phyloP scores from a whole-genome alignment of 2,329 filamentous ascomycete species.

The Hypoxylon sp. region DNA sequence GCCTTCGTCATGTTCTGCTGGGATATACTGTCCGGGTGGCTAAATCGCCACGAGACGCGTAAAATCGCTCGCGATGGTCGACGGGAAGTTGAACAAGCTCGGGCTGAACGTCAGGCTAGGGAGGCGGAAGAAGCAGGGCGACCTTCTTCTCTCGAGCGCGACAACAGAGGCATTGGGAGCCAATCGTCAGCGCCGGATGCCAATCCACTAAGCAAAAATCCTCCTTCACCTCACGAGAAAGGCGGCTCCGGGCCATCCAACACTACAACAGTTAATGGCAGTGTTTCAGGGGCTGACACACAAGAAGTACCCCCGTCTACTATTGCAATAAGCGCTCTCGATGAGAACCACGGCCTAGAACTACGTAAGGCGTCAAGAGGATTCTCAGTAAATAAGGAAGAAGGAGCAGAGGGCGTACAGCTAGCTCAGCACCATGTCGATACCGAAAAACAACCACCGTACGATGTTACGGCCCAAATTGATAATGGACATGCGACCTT shows the following conservation, averaged over 20 bases:
- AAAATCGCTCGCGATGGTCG: slow-evolving; percentile 66
- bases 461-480: neutral
- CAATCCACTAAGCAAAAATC: neutral
- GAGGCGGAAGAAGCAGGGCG: slow-evolving; percentile 43
- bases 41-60: slow-evolving; percentile 67
- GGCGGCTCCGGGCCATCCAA: neutral
- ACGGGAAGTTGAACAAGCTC: slow-evolving; percentile 54
- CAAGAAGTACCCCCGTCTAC: slow-evolving; percentile 5
- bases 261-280: neutral
- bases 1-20: slow-evolving; percentile 73
- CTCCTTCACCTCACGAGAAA: neutral
- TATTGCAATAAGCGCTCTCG: slow-evolving; percentile 12
- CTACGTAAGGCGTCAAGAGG: slow-evolving; percentile 13
- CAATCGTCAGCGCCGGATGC: neutral
- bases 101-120: slow-evolving; percentile 49
- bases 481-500: slow-evolving; percentile 56
- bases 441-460: slow-evolving; percentile 24
- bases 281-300: neutral
- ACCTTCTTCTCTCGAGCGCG: slow-evolving; percentile 13
- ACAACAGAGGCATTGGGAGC: neutral
- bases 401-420: slow-evolving; percentile 16
- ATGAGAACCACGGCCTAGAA: slow-evolving; percentile 19
- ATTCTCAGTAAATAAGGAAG: slow-evolving; percentile 11
- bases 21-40: slow-evolving; percentile 71
- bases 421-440: slow-evolving; percentile 24